Evolutionary conservation across 1,139 yeast species (phyloP), one percentile per base, ranked within the genome.

Genomic region (Trichomonascaceae sp.): DNA sequence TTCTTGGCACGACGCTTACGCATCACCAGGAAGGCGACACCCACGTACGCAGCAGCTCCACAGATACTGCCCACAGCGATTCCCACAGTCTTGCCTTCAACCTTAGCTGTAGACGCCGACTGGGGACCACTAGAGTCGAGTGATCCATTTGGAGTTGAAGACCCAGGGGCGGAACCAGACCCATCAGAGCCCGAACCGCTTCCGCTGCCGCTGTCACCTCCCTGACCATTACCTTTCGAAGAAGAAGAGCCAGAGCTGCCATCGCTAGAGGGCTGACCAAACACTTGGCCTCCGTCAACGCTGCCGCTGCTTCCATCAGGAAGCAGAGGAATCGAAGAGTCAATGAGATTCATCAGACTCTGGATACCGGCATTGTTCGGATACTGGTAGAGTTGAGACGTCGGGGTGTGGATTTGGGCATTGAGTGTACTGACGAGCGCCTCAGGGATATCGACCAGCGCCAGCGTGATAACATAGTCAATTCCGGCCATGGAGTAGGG

Each of bases 21-120:
- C 15, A 60, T 49, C 16, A 47, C 47, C 32, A 59, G 38, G 43
- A 60, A 54, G 35, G 62, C 48, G 14, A 47, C 50, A 4, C 55
- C 52, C 23, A 59, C 65, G 32, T 59, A 52, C 4, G 51, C 50
- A 26, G 47, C 41, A 2, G 60, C 58, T 22, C 62, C 64, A 3
- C 51, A 58, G 35, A 58, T 51, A 6, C 62, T 48, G 13, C 62
- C 63, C 17, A 56, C 52, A 0, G 62, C 60, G 40, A 58, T 58
- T n/a, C 60, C 61, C n/a, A 48, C 55, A 17, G 57, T 51, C 41
- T 49, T 47, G 28, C 50, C 45, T 31, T 48, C 44, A 13, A 52
- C 53, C 11, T 20, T 20, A n/a, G n/a, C n/a, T 27, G 44, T 38
- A 11, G 51, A 45, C 13, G 40, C 42, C 27, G 39, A 39, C 17